Conservation (phyloP, 768 basidiomycete genomes). For the Termitomyces sp. region DNA sequence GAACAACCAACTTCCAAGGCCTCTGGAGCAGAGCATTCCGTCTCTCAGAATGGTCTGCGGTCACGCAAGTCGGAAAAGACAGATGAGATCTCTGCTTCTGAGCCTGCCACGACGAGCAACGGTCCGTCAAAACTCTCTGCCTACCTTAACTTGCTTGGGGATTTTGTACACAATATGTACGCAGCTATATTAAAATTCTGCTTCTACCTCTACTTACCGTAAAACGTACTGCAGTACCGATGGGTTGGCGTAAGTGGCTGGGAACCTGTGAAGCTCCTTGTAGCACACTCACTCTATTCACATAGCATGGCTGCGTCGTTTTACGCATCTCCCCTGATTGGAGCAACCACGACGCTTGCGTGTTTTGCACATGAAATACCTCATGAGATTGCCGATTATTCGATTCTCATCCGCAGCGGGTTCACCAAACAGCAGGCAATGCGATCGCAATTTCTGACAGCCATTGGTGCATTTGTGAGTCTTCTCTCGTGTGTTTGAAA, state of each 20-base stretch:
- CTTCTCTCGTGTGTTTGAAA: conserved; percentile 20
- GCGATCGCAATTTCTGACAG: conserved; percentile 91
- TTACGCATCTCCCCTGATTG: conserved; percentile 91
- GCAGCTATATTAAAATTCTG: conserved; percentile 18
- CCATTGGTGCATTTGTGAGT: conserved; percentile 88
- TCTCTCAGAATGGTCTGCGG: conserved; percentile 45
- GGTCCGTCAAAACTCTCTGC: conserved; percentile 84
- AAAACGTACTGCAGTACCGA: conserved; percentile 60
- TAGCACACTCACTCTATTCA: neutral
- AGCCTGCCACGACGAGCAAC: conserved; percentile 27
- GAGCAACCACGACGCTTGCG: conserved; percentile 91
- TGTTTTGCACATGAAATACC: conserved; percentile 96
- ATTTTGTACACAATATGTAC: conserved; percentile 93
- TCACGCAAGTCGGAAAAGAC: conserved; percentile 37
- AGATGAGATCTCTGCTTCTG: conserved; percentile 16
- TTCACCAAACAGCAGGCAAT: conserved; percentile 91
- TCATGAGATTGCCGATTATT: conserved; percentile 96
- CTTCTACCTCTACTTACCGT: conserved; percentile 10
- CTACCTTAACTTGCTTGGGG: conserved; percentile 89
- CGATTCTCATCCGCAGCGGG: conserved; percentile 86
- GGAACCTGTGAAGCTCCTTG: neutral
- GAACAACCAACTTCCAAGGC: conserved; percentile 33
- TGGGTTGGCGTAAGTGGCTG: conserved; percentile 66
- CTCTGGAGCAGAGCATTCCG: conserved; percentile 44
- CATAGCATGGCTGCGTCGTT: conserved; percentile 92